Evolutionary conservation across 805 yeast genomes (phyloP).

Genomic region (Suhomyces sp.): DNA sequence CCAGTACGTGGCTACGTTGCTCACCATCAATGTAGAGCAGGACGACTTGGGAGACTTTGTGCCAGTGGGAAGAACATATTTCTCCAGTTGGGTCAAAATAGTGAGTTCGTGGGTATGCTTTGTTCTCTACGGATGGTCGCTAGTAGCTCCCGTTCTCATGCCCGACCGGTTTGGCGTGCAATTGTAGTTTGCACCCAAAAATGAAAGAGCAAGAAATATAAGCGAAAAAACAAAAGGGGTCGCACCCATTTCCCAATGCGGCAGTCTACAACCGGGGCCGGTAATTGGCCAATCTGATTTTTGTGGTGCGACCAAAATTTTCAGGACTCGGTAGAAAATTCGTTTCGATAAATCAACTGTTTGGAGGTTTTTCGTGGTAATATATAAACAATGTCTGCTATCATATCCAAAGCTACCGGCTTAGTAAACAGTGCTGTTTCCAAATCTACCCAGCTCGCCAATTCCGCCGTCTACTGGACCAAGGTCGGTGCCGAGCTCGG

Average conservation of each 20-base stretch:
- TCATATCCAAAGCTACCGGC: constrained; percentile 39
- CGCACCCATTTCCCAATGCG: constrained; percentile 15
- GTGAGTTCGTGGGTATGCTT: constrained; percentile 91
- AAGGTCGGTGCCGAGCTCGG: constrained; percentile 63
- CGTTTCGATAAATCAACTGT: neutral
- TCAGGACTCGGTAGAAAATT: neutral
- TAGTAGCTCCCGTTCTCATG: constrained; percentile 83
- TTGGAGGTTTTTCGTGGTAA: neutral
- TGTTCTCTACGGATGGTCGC: constrained; percentile 81
- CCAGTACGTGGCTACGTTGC: constrained; percentile 90
- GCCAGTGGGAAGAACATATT: constrained; percentile 96
- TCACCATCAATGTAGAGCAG: constrained; percentile 86
- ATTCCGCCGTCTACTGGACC: constrained; percentile 75
- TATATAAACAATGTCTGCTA: constrained; percentile 38
- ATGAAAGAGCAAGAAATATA: neutral
- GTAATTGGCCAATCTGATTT: constrained; percentile 12
- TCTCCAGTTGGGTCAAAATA: constrained; percentile 92
- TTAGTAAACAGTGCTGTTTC: constrained; percentile 33
- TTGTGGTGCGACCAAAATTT: constrained; percentile 2
- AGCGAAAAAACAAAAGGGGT: neutral
- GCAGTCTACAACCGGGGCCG: constrained; percentile 17
- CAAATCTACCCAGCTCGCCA: constrained; percentile 39
- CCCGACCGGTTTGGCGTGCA: constrained; percentile 76
- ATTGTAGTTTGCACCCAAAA: constrained; percentile 5
- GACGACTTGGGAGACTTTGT: constrained; percentile 85